A percentile compares a stretch with the other conserved stretches of the same genome.
phyloP scores from a whole-genome alignment of 345 rosid species.

The Sapria himalayana region DNA sequence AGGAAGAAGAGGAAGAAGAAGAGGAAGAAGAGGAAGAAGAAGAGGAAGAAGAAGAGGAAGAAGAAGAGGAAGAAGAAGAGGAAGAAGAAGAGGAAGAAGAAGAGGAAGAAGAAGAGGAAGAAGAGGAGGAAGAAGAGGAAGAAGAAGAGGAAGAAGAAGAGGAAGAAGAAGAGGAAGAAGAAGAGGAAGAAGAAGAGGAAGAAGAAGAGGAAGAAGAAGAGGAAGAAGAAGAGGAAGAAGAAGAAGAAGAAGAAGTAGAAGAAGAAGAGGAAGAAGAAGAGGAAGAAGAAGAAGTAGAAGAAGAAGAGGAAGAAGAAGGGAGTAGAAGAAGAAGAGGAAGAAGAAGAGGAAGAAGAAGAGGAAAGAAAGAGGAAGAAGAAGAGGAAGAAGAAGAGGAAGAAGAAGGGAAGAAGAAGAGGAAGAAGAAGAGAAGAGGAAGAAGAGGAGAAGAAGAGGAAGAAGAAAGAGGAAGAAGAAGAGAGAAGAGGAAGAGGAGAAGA shows the following conservation, averaged over 20 bases:
- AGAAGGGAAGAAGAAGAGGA: neutral
- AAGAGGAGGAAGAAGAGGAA: neutral
- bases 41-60: slow-evolving; percentile 1
- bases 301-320: neutral
- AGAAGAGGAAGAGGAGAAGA: neutral
- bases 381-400: neutral
- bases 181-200: neutral
- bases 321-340: too few relatives aligned
- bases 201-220: too few relatives aligned
- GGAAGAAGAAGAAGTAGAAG: neutral
- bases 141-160: neutral
- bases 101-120: neutral
- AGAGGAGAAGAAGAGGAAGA: neutral
- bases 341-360: neutral
- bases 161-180: neutral
- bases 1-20: neutral
- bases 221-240: too few relatives aligned
- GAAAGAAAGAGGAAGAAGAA: neutral
- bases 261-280: neutral
- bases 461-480: neutral
- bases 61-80: too few relatives aligned
- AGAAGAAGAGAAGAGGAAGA: neutral
- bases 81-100: too few relatives aligned
- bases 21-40: neutral
- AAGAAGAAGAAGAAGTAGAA: too few relatives aligned